Base-by-base conservation (phyloP, 2,329 filamentous ascomycete species). In the Colletotrichum lindemuthianum region DNA sequence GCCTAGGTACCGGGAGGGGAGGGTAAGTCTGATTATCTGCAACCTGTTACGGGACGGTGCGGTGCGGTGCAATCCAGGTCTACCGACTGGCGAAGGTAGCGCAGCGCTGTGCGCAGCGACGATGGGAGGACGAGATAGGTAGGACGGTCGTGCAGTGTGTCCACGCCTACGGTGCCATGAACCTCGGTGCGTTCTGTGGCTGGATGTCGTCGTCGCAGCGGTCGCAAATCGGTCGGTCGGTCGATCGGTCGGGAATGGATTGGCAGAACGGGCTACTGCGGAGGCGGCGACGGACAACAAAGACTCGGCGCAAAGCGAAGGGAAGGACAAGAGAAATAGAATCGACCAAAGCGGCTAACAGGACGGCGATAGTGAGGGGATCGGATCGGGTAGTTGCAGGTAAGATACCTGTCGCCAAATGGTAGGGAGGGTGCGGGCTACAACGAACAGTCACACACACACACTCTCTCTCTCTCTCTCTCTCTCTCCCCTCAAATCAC, bases 151-250 rank as follows among this genome's bases (percentile, higher is more conserved):
- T 12, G 12, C 13, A 43, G 41, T 8, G 11, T 41, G 39, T 41
- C 11, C 24, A 24, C 24, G 24, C 24, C 24, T 24, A 24, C 24
- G 24, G 24, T 24, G 24, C 24, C 24, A 24, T 24, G 24, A 24
- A 24, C 24, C 5, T 5, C 5, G 24, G 24, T 24, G 24, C 24
- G 24, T 24, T 24, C 24, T 24, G 24, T 24, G 24, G 24, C 24
- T 52, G 52, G 47, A 39, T 56, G 63, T 66, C 5, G 57, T 56
- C 54, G 61, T 41, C 60, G 36, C 9, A 13, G 37, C 9, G 52
- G 74, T 64, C 63, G 60, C 36, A 56, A 51, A 16, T 57, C 64
- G 60, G 45, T 59, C 64, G 60, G 43, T 55, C 40, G 52, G 15
- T 44, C 64, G 60, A 40, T 59, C 64, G 60, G 43, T 55, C 40